Percentiles rank a stretch among this genome's conserved stretches.
These are phyloP conservation scores for Pulveroboletus sp. DNA, from an alignment of 1,284 basidiomycete genomes.

Conservation along the genomic window DNA sequence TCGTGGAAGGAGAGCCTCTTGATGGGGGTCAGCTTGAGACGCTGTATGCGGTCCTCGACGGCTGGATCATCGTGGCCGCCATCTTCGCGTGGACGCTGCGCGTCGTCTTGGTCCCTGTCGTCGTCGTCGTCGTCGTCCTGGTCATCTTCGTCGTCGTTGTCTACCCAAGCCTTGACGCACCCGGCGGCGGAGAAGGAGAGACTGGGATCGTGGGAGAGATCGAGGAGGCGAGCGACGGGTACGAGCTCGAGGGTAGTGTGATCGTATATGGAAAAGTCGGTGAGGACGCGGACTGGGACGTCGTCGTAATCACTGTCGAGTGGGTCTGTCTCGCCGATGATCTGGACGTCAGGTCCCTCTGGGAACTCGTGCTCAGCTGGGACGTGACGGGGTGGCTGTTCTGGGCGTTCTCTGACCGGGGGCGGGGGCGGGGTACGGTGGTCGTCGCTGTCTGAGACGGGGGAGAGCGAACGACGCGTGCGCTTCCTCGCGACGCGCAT, in stretches of 20 bases:
- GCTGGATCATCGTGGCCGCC: slow-evolving; percentile 28
- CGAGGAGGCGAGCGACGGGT: slow-evolving; percentile 40
- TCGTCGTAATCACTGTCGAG: slow-evolving; percentile 35
- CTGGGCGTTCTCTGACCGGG: not conserved
- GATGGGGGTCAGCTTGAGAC: slow-evolving; percentile 47
- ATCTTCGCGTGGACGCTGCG: slow-evolving; percentile 28
- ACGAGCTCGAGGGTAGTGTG: slow-evolving; percentile 38
- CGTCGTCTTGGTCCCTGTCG: slow-evolving; percentile 24
- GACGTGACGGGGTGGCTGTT: slow-evolving; percentile 12
- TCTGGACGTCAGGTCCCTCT: slow-evolving; percentile 32
- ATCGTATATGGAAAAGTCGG: slow-evolving; percentile 53
- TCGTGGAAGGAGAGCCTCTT: slow-evolving; percentile 52
- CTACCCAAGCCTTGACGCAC: slow-evolving; percentile 35
- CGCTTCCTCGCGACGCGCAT: slow-evolving; percentile 28
- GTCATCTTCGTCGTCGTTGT: slow-evolving; percentile 29
- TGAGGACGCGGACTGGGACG: slow-evolving; percentile 54
- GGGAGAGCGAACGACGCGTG: slow-evolving; percentile 29
- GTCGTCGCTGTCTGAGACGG: slow-evolving; percentile 22
- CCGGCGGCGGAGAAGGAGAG: slow-evolving; percentile 38
- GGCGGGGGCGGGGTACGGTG: slow-evolving; percentile 11
- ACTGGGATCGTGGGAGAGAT: slow-evolving; percentile 23
- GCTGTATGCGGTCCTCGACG: slow-evolving; percentile 28
- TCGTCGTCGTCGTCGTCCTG: slow-evolving; percentile 34
- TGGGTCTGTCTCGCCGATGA: slow-evolving; percentile 37
- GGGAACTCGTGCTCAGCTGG: slow-evolving; percentile 32